Evolutionary conservation across 495 filamentous ascomycete species (phyloP).

Genomic region (Lophium mytilinum): DNA sequence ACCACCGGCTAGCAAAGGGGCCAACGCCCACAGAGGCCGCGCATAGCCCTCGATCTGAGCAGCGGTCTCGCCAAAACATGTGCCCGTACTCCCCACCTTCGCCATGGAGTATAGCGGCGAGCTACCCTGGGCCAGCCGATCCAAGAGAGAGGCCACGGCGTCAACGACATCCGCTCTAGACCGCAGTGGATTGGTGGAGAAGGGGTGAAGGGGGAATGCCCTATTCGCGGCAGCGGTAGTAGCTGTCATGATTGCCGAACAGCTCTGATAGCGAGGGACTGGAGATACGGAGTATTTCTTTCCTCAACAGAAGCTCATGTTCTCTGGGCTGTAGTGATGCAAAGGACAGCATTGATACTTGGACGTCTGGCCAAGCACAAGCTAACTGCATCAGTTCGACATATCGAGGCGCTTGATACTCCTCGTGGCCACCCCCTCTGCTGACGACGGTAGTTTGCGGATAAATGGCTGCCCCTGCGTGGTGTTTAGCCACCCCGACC

Average conservation of each 20-base stretch:
- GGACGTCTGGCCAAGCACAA: too few species aligned
- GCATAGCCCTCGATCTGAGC: slow-evolving; percentile 71
- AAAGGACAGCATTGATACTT: too few species aligned
- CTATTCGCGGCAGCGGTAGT: slow-evolving; percentile 21
- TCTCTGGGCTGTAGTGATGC: too few species aligned
- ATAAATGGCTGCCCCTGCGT: neutral
- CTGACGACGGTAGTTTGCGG: neutral
- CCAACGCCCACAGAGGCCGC: slow-evolving; percentile 67
- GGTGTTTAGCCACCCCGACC: too few species aligned
- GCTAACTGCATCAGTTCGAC: too few species aligned
- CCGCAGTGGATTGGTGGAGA: slow-evolving; percentile 30
- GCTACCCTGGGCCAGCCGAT: slow-evolving; percentile 29
- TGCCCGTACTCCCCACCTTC: slow-evolving; percentile 28
- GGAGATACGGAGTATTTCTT: neutral
- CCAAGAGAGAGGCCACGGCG: slow-evolving; percentile 32
- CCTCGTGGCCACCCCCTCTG: too few species aligned
- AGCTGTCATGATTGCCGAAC: slow-evolving; percentile 14
- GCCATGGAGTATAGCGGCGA: slow-evolving; percentile 28
- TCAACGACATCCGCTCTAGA: slow-evolving; percentile 30
- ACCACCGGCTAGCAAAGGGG: slow-evolving; percentile 57
- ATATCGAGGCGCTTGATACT: too few species aligned
- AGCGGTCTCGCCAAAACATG: slow-evolving; percentile 55
- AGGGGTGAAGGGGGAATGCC: slow-evolving; percentile 27
- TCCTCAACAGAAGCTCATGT: neutral
- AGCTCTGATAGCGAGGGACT: neutral